These are phyloP conservation scores for Stemphylium lycopersici DNA, from an alignment of 2,329 filamentous ascomycete species.

Conservation along the genomic window DNA sequence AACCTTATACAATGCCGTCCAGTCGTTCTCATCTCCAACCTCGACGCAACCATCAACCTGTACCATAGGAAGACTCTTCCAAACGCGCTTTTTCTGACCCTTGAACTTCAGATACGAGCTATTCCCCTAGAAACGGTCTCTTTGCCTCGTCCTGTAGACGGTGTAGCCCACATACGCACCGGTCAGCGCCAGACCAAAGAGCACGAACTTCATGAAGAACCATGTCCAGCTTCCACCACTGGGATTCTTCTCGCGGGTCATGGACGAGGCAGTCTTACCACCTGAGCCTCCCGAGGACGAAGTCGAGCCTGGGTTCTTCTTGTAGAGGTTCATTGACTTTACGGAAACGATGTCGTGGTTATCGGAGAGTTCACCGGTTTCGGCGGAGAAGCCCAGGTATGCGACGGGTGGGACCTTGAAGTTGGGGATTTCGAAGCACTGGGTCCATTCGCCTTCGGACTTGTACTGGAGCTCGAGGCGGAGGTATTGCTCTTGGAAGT, in stretches of 20 bases:
- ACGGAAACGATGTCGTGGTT: conserved; percentile 96
- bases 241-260: conserved; percentile 55
- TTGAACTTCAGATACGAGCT: conserved; percentile 9
- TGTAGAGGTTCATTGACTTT: conserved; percentile 86
- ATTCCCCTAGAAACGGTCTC: conserved; percentile 52
- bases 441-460: conserved; percentile 82
- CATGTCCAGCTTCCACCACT: conserved; percentile 66
- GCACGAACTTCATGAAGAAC: conserved; percentile 81
- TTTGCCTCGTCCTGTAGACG: conserved; percentile 71
- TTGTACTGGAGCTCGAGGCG: conserved; percentile 95
- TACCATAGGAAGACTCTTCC: background rate
- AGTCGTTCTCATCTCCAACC: conserved; percentile 11
- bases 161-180: conserved; percentile 88
- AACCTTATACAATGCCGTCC: conserved; percentile 28
- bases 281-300: conserved; percentile 8
- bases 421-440: conserved; percentile 77
- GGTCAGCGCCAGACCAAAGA: conserved; percentile 72
- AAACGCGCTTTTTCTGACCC: conserved; percentile 1
- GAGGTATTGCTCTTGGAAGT: conserved; percentile 94
- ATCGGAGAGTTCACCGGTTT: conserved; percentile 95
- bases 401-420: conserved; percentile 76
- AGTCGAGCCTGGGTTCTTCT: conserved; percentile 46
- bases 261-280: conserved; percentile 31
- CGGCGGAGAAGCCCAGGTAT: conserved; percentile 73
- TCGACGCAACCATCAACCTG: conserved; percentile 11